phyloP scores from a whole-genome alignment of 108 stramenopile genomes.

The Fistulifera solaris region DNA sequence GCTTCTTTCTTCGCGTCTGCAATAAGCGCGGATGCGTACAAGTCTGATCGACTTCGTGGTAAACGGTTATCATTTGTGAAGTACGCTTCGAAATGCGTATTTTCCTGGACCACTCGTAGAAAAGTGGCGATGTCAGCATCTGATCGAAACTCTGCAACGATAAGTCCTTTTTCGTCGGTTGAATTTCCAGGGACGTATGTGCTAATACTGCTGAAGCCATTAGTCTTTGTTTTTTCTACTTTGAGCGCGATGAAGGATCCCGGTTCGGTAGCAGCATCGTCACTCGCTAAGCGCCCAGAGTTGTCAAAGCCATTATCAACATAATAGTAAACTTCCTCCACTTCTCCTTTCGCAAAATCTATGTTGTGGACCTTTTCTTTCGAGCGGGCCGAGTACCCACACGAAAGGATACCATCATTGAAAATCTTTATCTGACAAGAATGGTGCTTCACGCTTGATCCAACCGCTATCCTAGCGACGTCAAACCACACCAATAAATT shows the following conservation, averaged over 20 bases:
- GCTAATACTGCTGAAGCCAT: no score
- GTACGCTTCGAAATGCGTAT: no score
- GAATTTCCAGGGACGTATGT: no score
- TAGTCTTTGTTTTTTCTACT: no score
- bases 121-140: no score
- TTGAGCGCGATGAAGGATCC: no score
- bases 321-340: background rate
- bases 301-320: background rate
- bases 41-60: background rate
- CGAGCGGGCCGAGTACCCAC: background rate
- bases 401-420: background rate
- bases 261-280: no score
- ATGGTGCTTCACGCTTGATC: background rate
- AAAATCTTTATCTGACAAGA: background rate
- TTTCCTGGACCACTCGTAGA: no score
- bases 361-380: background rate
- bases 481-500: background rate
- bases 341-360: background rate
- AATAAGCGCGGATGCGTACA: background rate
- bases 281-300: background rate
- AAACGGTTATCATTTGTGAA: background rate
- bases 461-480: constrained; percentile 2
- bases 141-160: no score
- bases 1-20: constrained; percentile 1
- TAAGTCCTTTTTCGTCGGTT: no score